Base-by-base conservation (phyloP, 2,329 filamentous ascomycete species). In the Stylonectria norvegica region DNA sequence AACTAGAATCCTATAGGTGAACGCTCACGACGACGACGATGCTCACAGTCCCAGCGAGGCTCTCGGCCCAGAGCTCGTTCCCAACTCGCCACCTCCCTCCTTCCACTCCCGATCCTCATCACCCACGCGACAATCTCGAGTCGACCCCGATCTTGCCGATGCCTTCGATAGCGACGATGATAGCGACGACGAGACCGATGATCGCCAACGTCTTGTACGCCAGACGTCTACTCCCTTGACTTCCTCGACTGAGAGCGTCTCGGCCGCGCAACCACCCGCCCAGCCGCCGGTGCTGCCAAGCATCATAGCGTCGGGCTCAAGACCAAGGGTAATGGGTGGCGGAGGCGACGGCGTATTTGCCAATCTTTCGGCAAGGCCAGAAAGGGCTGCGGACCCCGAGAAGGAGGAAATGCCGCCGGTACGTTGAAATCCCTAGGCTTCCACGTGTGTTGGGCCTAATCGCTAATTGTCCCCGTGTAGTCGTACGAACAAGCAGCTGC, bases 401-500 rank as follows among this genome's bases (percentile, higher is more conserved):
- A 72, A 86, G 43, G 93, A 98, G 48, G 93, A 98, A 66, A 78
- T 87, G 65, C 93, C 93, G 71, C 93, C 93, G 40, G 90, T 95
- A 81, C 52, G 88, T 80, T n/a, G n/a, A n/a, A 16, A 11, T 25
- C 16, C 14, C 37, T 11, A 7, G 4, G 17, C 16, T 19, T 27
- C n/a, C 5, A 5, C 20, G n/a, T 25, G 17, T 17, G 7, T 16
- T 30, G 12, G 34, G 3, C 17, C 2, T 18, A 16, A 25, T 17
- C 19, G 23, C 5, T 53, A 54, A 53, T 67, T 72, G 59, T 73
- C 62, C 33, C 27, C 29, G 46, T 34, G 27, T 22, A 96, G 88
- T 90, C 91, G 23, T 98, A 98, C 64, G 93, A 98, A 75, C 91
- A 97, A 79, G 93, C 93, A 12, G 93, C 93, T 3, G 91, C 91